Evolutionary conservation across 1,284 basidiomycete species (phyloP).

Genomic region (Malassezia equina): DNA sequence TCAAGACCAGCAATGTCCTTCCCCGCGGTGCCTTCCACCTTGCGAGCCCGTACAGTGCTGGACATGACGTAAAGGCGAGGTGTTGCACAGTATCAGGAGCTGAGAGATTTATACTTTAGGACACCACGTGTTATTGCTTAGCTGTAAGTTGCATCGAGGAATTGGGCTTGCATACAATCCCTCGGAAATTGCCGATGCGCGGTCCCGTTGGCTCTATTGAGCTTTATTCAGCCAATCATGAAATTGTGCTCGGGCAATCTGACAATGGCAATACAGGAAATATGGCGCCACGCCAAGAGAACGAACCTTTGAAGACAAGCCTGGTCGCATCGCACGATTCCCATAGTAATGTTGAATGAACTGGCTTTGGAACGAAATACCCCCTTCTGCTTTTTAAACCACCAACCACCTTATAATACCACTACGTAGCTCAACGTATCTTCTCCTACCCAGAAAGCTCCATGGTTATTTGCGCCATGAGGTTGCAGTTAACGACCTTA

Average conservation of each 20-base stretch:
- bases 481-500: no score
- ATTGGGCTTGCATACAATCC: background rate
- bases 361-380: no score
- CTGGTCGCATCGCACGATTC: no score
- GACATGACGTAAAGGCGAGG: background rate
- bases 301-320: no score
- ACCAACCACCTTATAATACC: no score
- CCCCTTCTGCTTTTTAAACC: no score
- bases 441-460: no score
- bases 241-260: background rate
- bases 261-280: background rate
- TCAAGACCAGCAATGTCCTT: background rate
- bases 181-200: background rate
- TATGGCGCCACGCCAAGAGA: background rate
- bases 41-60: background rate
- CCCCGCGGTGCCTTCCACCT: slow-evolving; percentile 1
- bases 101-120: background rate
- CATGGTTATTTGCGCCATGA: no score
- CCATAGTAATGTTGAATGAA: no score
- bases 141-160: background rate
- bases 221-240: background rate
- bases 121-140: background rate
- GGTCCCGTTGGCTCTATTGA: background rate
- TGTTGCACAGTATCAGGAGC: background rate
- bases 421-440: no score